Base-by-base conservation (phyloP, 75 land plant genomes). In the Pinus tabuliformis region DNA sequence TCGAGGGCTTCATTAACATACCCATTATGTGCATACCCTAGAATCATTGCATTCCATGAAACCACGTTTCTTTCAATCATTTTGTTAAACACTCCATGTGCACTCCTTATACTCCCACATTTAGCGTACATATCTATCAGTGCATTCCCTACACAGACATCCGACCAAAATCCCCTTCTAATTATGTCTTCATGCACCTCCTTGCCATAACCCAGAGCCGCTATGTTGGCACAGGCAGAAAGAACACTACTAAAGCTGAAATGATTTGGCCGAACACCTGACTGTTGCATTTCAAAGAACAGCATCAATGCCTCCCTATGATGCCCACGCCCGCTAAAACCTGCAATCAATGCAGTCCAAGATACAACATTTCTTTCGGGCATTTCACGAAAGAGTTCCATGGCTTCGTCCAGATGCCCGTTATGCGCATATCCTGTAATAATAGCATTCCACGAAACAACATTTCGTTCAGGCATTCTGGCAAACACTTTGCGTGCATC, bases 391-490 rank as follows among this genome's bases (percentile, higher is more conserved):
- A 81, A 81, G 20, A 81, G 77, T 28, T 77, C 72, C n/a, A 56
- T 42, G 18, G 79, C 78, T 21, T 59, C 81, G 9, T 56, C 66
- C 14, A 62, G 16, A 62, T 39, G 33, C 9, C 79, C 83, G 57
- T 80, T 75, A 57, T 79, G 81, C 26, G 84, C 86, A 78, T 87
- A 91, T 39, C 85, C 78, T 59, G 73, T 75, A 36, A 92, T 84
- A 90, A 92, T 87, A 61, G 83, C 60, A 9, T 84, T 85, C 87
- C 90, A 88, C 18, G 87, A 82, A 73, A 75, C 81, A 59, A 78
- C 86, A 59, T 59, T 59, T 59, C 21, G 18, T 5, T 17, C 21
- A n/a, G 21, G 80, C 89, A 90, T 89, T 64, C 81, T 61, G 68
- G 75, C 24, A 75, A 86, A 80, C 2, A 39, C 58, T 30, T 56